Evolutionary conservation across 1,139 yeast species (phyloP), one percentile per base, ranked within the genome.

Genomic region (Taphrina flavorubra): DNA sequence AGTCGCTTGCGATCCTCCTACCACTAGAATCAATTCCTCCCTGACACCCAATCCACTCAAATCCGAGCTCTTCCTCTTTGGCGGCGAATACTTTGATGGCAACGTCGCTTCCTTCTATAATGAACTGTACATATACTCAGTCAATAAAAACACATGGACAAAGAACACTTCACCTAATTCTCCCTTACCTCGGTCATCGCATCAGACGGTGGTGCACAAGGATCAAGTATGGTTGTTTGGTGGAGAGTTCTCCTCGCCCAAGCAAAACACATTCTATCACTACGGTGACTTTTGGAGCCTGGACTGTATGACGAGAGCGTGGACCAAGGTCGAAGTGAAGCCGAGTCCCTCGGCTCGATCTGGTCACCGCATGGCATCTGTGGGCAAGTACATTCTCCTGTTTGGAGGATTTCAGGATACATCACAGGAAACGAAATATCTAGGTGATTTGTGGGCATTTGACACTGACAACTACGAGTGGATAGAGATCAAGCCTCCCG

Each of bases 201-300:
- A 95, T 75, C 90, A 97, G 1, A 89, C 94, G 73, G 88, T 91
- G 0, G 98, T 94, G 77, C 97, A 97, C 1, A 87, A 92, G 1
- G 98, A 98, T 8, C 80, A 92, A 0, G 84, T 90, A 36, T 79
- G 94, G 71, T 79, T 94, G 82, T 94, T 91, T 80, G 99, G 98
- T 66, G 99, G 99, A 73, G 99, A 94, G 78, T 94, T 94, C 75
- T 90, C 97, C 1, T 90, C 97, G 7, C 98, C 98, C 1, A 94
- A 92, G 76, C 99, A 94, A 78, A 87, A 92, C 64, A 91, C 97
- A 0, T 94, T 94, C 78, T 95, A 94, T 78, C 99, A 94, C 78
- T 94, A 91, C 77, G 95, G 97, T 20, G 99, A 94, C 76, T 89
- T 97, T 2, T 94, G 98, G 98, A 82, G 92, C 67, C 80, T 94